A percentile compares a stretch with the other conserved stretches of the same genome.
Evolutionary conservation across 208 protist genomes (phyloP).

Genomic region (Tritrichomonas foetus): DNA sequence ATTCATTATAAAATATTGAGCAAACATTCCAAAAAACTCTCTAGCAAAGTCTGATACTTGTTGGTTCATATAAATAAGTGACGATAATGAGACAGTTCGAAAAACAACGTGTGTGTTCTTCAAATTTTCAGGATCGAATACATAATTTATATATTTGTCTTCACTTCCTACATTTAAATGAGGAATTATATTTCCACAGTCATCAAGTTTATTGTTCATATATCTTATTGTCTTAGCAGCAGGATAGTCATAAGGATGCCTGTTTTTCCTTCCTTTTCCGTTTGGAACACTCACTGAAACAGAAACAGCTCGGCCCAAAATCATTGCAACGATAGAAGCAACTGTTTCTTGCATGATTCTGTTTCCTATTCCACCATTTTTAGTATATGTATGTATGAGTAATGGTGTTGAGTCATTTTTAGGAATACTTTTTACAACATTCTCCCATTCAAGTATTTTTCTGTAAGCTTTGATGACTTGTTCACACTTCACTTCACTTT

Average conservation of each 20-base stretch:
- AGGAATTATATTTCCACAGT: no score
- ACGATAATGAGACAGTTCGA: neutral
- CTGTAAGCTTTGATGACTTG: neutral
- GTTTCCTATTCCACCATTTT: neutral
- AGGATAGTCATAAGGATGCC: neutral
- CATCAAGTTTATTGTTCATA: neutral
- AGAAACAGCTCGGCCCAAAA: neutral
- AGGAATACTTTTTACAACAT: neutral
- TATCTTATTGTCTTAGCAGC: neutral
- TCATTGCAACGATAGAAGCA: neutral
- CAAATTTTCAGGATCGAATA: neutral
- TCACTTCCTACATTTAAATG: neutral
- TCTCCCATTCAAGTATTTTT: neutral
- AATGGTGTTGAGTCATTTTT: no score
- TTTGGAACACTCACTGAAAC: neutral
- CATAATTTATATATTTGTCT: neutral
- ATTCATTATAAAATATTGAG: neutral
- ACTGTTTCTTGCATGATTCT: neutral
- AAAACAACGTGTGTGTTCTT: neutral
- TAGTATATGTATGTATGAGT: neutral
- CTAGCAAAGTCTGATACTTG: neutral
- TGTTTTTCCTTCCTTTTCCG: neutral
- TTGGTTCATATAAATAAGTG: neutral
- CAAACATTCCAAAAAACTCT: neutral
- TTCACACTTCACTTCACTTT: neutral